These are phyloP conservation scores for Anastatica hierochuntica DNA, from an alignment of 345 rosid genomes.

Conservation along the genomic window DNA sequence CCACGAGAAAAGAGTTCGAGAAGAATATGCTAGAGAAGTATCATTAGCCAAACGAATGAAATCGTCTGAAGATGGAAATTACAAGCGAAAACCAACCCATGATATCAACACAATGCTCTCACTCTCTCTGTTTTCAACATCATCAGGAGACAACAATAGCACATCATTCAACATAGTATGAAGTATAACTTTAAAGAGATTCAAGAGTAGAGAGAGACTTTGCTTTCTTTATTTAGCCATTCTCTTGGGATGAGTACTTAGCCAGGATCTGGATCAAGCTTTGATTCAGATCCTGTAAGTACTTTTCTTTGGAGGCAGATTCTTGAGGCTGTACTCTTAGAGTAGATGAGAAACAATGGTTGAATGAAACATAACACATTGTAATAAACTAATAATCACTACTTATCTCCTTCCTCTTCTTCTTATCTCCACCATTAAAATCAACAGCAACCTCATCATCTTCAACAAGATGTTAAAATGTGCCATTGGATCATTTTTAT, in stretches of 20 bases:
- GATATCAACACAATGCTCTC: conserved; percentile 27
- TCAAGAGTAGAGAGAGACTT: conserved; percentile 14
- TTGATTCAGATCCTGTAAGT: conserved; percentile 26
- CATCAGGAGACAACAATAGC: conserved; percentile 9
- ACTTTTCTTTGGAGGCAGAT: conserved; percentile 7
- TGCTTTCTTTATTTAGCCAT: not conserved
- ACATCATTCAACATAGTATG: not conserved
- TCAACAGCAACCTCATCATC: too few relatives aligned
- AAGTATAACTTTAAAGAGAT: not conserved
- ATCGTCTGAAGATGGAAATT: not conserved
- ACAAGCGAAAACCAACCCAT: conserved; percentile 7
- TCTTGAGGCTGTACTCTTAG: too few relatives aligned
- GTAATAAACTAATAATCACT: too few relatives aligned
- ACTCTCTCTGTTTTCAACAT: conserved; percentile 25
- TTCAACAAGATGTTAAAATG: too few relatives aligned
- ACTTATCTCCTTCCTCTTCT: too few relatives aligned
- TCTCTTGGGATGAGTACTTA: conserved; percentile 27
- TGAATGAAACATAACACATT: too few relatives aligned
- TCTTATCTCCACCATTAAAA: too few relatives aligned
- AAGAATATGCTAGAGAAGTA: conserved; percentile 1
- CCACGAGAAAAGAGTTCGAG: conserved; percentile 13
- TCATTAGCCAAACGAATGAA: conserved; percentile 9
- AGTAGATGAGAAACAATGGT: too few relatives aligned
- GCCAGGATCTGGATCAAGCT: conserved; percentile 19
- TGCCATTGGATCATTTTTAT: too few relatives aligned